These are phyloP conservation scores for Heterobasidion occidentale DNA, from an alignment of 1,284 basidiomycete genomes.

Conservation along the genomic window DNA sequence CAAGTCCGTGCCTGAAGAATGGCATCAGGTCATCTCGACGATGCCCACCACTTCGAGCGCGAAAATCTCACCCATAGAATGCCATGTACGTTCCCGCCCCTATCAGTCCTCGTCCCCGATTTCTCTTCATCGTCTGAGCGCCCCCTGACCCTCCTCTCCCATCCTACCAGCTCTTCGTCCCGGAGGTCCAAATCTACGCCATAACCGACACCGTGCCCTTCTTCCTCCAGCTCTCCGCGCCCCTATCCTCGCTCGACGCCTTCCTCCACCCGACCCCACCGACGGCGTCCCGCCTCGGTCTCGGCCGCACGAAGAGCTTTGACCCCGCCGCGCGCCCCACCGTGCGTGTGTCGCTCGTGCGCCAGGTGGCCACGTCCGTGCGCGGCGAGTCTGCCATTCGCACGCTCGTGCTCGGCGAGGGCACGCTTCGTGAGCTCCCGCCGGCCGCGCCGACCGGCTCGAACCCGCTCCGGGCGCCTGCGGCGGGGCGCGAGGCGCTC, in stretches of 20 bases:
- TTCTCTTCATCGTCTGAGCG: background rate
- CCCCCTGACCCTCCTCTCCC: background rate
- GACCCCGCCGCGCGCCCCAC: conserved; percentile 15
- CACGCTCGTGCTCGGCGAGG: conserved; percentile 30
- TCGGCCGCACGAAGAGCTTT: conserved; percentile 1
- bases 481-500: conserved; percentile 11
- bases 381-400: conserved; percentile 24
- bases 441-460: conserved; percentile 16
- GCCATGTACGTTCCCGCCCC: conserved; percentile 33
- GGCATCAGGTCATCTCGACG: conserved; percentile 41
- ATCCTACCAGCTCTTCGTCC: conserved; percentile 36
- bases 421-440: conserved; percentile 29
- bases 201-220: conserved; percentile 49
- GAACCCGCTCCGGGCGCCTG: conserved; percentile 5
- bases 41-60: conserved; percentile 27
- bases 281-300: conserved; percentile 7
- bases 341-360: conserved; percentile 33
- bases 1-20: conserved; percentile 55
- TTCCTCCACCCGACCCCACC: conserved; percentile 23
- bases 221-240: conserved; percentile 50
- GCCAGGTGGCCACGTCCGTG: conserved; percentile 28
- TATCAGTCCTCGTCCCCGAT: background rate
- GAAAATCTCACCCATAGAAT: conserved; percentile 30
- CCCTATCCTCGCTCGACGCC: conserved; percentile 30
- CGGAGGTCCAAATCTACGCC: conserved; percentile 43